Base-by-base conservation (phyloP, 2,329 filamentous ascomycete species). In the Kalaharituber pfeilii region DNA sequence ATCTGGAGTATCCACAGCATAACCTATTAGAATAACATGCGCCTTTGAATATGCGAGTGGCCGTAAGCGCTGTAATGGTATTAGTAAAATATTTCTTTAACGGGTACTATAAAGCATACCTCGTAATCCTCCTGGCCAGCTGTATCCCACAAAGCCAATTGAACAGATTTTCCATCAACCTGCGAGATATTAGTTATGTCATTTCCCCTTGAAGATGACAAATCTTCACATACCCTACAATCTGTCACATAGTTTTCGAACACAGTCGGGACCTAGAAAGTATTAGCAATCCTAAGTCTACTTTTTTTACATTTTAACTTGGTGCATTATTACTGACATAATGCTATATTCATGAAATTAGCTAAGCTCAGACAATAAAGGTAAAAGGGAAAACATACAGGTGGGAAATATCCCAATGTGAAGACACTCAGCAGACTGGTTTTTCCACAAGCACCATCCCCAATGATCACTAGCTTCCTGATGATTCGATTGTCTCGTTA, bases 181-280 rank as follows among this genome's bases (percentile, higher is more conserved):
- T 64, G 54, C 45, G 59, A 52, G 15, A 24, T 22, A 15, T n/a
- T 30, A 29, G 39, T 15, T 15, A 39, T 18, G 9, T 13, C 33
- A 5, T 29, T 18, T 33, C 13, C 5, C 49, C 28, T 20, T 51
- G 18, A 33, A 26, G 15, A 20, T 51, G 20, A 24, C n/a, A 33
- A 13, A 25, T 29, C 18, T 26, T 44, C 39, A 20, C 61, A 28
- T 57, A 98, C 91, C 72, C 89, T 79, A 71, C 91, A 98, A 72
- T 98, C 91, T 63, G 91, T 98, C 61, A 98, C 91, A 66, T 98
- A 98, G 72, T 98, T 98, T 68, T 98, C 91, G 70, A 98, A 98
- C 33, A 98, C 91, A 49, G 91, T 98, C 1, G 91, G 91, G 51
- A 94, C 88, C 82, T 87, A 68, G 67, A 61, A 29, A 13, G 18